Percentiles rank a stretch among this genome's conserved stretches.
These are phyloP conservation scores for Carex sylvatica DNA, from an alignment of 202 grass and related monocot species.

Conservation along the genomic window DNA sequence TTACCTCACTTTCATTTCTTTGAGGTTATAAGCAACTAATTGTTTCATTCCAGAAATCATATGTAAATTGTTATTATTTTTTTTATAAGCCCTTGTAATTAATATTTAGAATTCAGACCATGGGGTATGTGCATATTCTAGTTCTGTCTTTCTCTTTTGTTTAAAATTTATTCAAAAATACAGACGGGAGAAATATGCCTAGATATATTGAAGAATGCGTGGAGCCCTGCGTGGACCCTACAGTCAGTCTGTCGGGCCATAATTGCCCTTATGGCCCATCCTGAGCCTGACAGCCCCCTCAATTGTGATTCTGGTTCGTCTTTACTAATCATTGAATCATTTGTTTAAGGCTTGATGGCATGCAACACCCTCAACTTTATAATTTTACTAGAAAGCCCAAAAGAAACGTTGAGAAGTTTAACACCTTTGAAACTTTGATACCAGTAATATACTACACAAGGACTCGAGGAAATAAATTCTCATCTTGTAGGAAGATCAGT, in stretches of 20 bases:
- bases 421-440: background rate
- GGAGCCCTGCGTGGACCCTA: slow-evolving; percentile 98
- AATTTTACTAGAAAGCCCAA: slow-evolving; percentile 1
- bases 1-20: background rate
- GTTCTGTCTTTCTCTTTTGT: slow-evolving; percentile 2
- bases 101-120: background rate
- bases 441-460: background rate
- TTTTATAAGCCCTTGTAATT: background rate
- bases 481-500: background rate
- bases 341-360: background rate
- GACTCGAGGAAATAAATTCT: background rate
- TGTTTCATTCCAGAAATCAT: slow-evolving; percentile 2
- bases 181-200: slow-evolving; percentile 98
- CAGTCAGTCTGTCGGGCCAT: slow-evolving; percentile 99
- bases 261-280: slow-evolving; percentile 98
- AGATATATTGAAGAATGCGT: slow-evolving; percentile 99
- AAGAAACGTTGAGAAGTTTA: slow-evolving; percentile 3
- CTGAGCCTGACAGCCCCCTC: slow-evolving; percentile 92
- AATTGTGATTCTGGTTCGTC: slow-evolving; percentile 95
- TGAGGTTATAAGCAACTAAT: background rate
- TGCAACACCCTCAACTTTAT: background rate
- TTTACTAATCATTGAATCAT: background rate
- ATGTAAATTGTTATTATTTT: background rate
- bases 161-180: slow-evolving; percentile 12
- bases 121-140: background rate